Evolutionary conservation across 305 asterid species (phyloP).

Genomic region (Nicotiana rustica): DNA sequence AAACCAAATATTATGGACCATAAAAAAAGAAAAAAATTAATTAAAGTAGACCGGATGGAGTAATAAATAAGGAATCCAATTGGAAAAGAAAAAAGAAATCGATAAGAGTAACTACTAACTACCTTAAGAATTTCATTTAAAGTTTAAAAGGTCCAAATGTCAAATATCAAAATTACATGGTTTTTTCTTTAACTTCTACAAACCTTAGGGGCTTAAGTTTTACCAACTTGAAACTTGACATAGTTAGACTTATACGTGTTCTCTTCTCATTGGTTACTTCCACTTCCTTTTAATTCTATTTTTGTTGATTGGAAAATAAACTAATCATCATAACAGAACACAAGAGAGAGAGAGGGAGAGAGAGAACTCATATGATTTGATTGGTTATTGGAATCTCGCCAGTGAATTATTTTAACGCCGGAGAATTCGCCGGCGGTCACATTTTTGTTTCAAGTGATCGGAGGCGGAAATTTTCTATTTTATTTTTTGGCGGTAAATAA

Average conservation of each 20-base stretch:
- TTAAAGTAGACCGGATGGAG: too few species aligned
- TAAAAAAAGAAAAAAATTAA: too few species aligned
- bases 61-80: not conserved
- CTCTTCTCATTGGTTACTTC: not conserved
- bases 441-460: not conserved
- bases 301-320: not conserved
- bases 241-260: slow-evolving; percentile 35
- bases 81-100: too few species aligned
- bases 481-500: not conserved
- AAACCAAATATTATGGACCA: too few species aligned
- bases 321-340: not conserved
- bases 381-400: slow-evolving; percentile 17
- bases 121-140: not conserved
- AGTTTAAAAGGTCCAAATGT: not conserved
- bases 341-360: too few species aligned
- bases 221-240: slow-evolving; percentile 3
- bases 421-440: slow-evolving; percentile 17
- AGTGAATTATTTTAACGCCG: not conserved
- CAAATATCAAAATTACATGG: not conserved
- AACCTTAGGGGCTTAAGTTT: slow-evolving; percentile 1
- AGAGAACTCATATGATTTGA: not conserved
- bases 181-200: not conserved
- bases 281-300: not conserved
- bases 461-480: not conserved
- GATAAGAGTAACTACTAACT: not conserved